These are phyloP conservation scores for Polychaeton citri DNA, from an alignment of 2,329 filamentous ascomycete genomes.

Conservation along the genomic window DNA sequence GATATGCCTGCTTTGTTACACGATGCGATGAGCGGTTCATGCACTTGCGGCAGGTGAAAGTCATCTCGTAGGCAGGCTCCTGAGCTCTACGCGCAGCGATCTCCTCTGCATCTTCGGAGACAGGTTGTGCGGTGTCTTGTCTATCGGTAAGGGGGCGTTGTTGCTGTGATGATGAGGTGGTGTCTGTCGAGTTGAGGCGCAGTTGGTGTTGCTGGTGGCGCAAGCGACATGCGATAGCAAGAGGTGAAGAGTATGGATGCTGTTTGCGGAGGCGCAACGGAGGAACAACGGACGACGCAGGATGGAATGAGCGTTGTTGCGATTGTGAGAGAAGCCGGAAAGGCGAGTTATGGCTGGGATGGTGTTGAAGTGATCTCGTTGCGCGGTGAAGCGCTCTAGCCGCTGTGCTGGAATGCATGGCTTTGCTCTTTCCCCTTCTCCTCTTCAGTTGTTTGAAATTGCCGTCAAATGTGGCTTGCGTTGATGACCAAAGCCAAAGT, in stretches of 20 bases:
- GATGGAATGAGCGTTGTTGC: neutral
- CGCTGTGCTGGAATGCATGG: neutral
- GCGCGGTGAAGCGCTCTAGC: neutral
- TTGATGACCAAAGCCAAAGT: no score
- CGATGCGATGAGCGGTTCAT: constrained; percentile 65
- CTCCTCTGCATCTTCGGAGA: constrained; percentile 19
- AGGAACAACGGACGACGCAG: constrained; percentile 1
- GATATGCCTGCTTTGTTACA: constrained; percentile 89
- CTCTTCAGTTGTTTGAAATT: no score
- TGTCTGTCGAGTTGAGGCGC: constrained; percentile 3
- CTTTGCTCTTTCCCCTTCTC: no score
- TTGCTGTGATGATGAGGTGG: constrained; percentile 3
- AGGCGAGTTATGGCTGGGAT: neutral
- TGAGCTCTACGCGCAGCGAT: constrained; percentile 29
- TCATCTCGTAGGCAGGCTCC: constrained; percentile 66
- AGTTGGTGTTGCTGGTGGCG: constrained; percentile 2
- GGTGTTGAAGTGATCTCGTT: neutral
- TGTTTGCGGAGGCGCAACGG: constrained; percentile 7
- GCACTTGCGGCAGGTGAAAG: constrained; percentile 80
- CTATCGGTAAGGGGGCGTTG: constrained; percentile 20
- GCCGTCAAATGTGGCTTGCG: no score
- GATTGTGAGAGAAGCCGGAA: neutral
- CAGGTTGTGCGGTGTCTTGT: constrained; percentile 5
- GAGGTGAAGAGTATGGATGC: neutral
- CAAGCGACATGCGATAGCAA: constrained; percentile 1